These are phyloP conservation scores for Flammula alnicola DNA, from an alignment of 1,284 basidiomycete species.

Conservation along the genomic window DNA sequence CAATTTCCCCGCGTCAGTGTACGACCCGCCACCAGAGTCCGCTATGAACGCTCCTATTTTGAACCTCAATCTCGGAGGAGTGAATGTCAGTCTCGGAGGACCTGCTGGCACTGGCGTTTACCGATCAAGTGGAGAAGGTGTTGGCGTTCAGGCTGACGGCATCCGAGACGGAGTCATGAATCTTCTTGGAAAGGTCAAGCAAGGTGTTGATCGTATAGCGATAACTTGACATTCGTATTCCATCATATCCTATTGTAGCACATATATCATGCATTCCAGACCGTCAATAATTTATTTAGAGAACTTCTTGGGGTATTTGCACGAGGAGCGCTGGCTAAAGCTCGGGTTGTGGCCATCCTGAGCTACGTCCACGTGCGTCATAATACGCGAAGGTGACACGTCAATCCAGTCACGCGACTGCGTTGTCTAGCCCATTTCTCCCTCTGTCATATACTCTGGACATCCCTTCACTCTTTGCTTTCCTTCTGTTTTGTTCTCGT, in stretches of 20 bases:
- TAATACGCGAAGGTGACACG: conserved; percentile 35
- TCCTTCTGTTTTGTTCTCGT: conserved; percentile 33
- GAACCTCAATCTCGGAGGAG: conserved; percentile 88
- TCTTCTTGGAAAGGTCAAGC: conserved; percentile 86
- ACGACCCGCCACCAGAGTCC: conserved; percentile 72
- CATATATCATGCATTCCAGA: conserved; percentile 8
- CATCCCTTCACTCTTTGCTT: conserved; percentile 21
- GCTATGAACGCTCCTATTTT: conserved; percentile 72
- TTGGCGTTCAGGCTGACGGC: conserved; percentile 80
- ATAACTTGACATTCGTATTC: conserved; percentile 22
- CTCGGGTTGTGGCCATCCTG: conserved; percentile 22
- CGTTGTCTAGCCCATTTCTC: not conserved
- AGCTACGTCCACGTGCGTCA: conserved; percentile 22
- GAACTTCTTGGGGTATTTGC: conserved; percentile 11
- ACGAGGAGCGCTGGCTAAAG: conserved; percentile 20
- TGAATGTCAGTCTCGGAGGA: conserved; percentile 91
- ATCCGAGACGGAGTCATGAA: conserved; percentile 86
- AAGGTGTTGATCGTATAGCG: conserved; percentile 82
- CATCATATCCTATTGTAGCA: not conserved
- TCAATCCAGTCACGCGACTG: conserved; percentile 35
- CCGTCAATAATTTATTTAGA: conserved; percentile 18
- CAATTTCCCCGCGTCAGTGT: conserved; percentile 66
- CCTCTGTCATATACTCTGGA: conserved; percentile 17
- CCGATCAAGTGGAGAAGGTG: conserved; percentile 71
- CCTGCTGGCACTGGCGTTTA: conserved; percentile 82